Evolutionary conservation across 2,329 filamentous ascomycete species (phyloP).

Genomic region (Fusarium goolgardi): DNA sequence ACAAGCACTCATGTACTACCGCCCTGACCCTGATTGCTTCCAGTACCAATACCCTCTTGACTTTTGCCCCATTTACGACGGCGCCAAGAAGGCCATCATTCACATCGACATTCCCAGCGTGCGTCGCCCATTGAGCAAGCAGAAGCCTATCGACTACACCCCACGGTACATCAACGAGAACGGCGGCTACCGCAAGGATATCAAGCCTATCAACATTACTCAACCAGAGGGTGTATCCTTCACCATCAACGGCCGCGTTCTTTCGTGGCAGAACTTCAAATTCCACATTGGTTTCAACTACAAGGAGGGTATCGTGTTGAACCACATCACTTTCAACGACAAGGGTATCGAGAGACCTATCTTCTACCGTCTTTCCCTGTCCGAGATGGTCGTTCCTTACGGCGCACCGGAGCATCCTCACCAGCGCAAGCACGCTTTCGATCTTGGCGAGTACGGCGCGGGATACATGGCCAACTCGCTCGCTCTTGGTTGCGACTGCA

Average conservation of each 20-base stretch:
- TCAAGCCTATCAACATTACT: conserved; percentile 89
- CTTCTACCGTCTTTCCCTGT: conserved; percentile 89
- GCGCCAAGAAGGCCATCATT: conserved; percentile 80
- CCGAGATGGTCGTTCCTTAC: conserved; percentile 95
- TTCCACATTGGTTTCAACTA: conserved; percentile 97
- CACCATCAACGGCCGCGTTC: conserved; percentile 73
- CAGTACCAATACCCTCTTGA: conserved; percentile 94
- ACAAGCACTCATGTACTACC: conserved; percentile 96
- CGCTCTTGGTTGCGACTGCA: conserved; percentile 84
- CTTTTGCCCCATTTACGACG: conserved; percentile 92
- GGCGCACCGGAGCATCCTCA: conserved; percentile 84
- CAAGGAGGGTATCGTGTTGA: conserved; percentile 88
- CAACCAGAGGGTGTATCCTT: conserved; percentile 93
- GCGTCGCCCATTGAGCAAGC: conserved; percentile 78
- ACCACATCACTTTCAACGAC: conserved; percentile 91
- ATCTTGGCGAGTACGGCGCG: conserved; percentile 83
- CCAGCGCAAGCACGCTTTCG: conserved; percentile 84
- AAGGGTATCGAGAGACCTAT: conserved; percentile 80
- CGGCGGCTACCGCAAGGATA: conserved; percentile 79
- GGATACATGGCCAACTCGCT: conserved; percentile 88
- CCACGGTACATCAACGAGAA: conserved; percentile 76
- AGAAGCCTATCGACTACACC: conserved; percentile 82
- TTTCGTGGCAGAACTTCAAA: conserved; percentile 94
- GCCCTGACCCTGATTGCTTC: conserved; percentile 83
- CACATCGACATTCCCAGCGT: conserved; percentile 86